Percentiles rank a stretch among this genome's conserved stretches.
These are phyloP conservation scores for Exophiala mesophila DNA, from an alignment of 2,329 filamentous ascomycete genomes.

Conservation along the genomic window DNA sequence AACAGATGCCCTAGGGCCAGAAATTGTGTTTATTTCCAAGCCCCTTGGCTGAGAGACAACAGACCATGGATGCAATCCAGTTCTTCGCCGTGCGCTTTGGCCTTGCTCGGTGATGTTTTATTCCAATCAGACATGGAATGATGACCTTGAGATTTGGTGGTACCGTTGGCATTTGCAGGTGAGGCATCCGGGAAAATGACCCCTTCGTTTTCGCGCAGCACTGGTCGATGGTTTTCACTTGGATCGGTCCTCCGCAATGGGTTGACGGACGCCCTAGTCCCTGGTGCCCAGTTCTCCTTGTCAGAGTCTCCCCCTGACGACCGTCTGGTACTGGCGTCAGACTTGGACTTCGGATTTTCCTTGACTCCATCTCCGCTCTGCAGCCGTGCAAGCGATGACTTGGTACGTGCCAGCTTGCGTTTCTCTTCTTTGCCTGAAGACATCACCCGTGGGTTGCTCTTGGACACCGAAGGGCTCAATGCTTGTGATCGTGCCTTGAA, in stretches of 20 bases:
- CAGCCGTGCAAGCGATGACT: conserved; percentile 59
- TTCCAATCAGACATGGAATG: not conserved
- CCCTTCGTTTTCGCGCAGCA: conserved; percentile 44
- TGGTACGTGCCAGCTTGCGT: conserved; percentile 56
- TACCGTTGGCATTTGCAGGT: conserved; percentile 5
- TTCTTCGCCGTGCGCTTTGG: conserved; percentile 63
- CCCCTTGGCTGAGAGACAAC: conserved; percentile 83
- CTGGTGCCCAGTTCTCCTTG: conserved; percentile 81
- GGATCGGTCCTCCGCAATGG: conserved; percentile 48
- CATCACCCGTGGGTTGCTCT: conserved; percentile 44
- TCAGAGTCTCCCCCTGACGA: conserved; percentile 69
- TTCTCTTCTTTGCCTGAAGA: conserved; percentile 44
- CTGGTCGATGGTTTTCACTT: conserved; percentile 34
- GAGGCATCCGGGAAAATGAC: conserved; percentile 19
- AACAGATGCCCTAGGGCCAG: not conserved
- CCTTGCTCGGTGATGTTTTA: conserved; percentile 32
- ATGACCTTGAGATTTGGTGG: not conserved
- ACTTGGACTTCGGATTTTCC: conserved; percentile 19
- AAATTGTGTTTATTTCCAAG: conserved; percentile 67
- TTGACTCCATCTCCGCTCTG: conserved; percentile 42
- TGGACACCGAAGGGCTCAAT: conserved; percentile 39
- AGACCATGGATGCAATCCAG: conserved; percentile 87
- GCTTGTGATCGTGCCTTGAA: conserved; percentile 43
- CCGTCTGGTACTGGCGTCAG: conserved; percentile 35
- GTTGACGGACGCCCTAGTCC: conserved; percentile 43